phyloP scores from a whole-genome alignment of 768 basidiomycete species.

The Neoboletus brunneissimus region DNA sequence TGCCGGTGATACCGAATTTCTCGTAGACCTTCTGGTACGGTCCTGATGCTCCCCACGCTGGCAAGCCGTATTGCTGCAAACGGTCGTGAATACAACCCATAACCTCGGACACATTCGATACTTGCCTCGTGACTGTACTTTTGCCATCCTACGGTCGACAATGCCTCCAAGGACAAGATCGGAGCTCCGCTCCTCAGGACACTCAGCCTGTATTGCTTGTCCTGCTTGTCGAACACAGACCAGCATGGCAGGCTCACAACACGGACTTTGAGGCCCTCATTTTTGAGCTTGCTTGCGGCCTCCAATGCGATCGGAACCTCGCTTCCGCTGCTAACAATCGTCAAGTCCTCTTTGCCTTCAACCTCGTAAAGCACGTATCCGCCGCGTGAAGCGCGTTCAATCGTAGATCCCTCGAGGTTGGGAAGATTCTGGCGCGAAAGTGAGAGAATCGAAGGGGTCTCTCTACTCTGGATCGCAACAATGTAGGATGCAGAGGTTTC shows the following conservation, averaged over 20 bases:
- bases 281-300: conserved; percentile 76
- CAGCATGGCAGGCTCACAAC: conserved; percentile 89
- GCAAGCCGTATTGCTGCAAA: conserved; percentile 63
- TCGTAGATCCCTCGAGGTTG: conserved; percentile 83
- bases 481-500: conserved; percentile 94
- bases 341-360: conserved; percentile 69
- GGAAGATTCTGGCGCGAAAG: conserved; percentile 90
- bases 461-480: conserved; percentile 67
- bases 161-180: conserved; percentile 85
- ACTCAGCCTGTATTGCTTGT: conserved; percentile 72
- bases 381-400: conserved; percentile 79
- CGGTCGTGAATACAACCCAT: not conserved
- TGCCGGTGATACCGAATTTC: conserved; percentile 81
- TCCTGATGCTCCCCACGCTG: conserved; percentile 83
- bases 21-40: conserved; percentile 90
- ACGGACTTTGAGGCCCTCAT: conserved; percentile 75
- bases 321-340: conserved; percentile 85
- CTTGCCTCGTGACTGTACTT: conserved; percentile 83
- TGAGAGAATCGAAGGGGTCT: conserved; percentile 80
- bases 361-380: conserved; percentile 90
- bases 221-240: conserved; percentile 83
- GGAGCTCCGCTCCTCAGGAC: conserved; percentile 89
- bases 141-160: conserved; percentile 79
- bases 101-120: not conserved
- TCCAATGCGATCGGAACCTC: conserved; percentile 88